phyloP scores from a whole-genome alignment of 768 basidiomycete species.

The Pulveroboletus ravenelii region DNA sequence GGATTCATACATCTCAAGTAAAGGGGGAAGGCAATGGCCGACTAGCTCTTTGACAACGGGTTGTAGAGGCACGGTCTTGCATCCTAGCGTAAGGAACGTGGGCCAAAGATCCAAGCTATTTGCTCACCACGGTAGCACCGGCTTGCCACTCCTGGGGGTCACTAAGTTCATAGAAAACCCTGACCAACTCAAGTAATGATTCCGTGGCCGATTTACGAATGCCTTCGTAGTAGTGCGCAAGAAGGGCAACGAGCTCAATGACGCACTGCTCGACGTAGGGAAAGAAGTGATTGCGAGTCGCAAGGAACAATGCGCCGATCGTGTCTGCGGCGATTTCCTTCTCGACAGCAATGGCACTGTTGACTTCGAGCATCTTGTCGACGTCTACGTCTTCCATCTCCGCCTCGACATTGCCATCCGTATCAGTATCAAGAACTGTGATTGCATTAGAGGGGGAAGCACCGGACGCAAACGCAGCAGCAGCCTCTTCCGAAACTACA shows the following conservation, averaged over 20 bases:
- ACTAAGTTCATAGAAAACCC: slow-evolving; percentile 87
- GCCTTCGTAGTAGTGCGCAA: slow-evolving; percentile 95
- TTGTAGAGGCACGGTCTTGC: slow-evolving; percentile 48
- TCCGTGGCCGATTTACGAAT: slow-evolving; percentile 92
- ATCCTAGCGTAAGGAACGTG: slow-evolving; percentile 6
- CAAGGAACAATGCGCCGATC: slow-evolving; percentile 83
- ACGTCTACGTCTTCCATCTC: slow-evolving; percentile 78
- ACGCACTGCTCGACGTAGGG: slow-evolving; percentile 84
- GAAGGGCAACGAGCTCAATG: slow-evolving; percentile 69
- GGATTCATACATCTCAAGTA: slow-evolving; percentile 85
- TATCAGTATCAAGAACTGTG: slow-evolving; percentile 50
- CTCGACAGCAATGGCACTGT: slow-evolving; percentile 95
- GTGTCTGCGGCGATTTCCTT: slow-evolving; percentile 99
- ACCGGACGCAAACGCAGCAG: slow-evolving; percentile 68
- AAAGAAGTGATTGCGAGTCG: slow-evolving; percentile 80
- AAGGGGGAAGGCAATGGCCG: slow-evolving; percentile 62
- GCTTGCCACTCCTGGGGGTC: slow-evolving; percentile 80
- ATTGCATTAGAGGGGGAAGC: slow-evolving; percentile 70
- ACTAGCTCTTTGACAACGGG: slow-evolving; percentile 75
- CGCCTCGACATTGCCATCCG: slow-evolving; percentile 51
- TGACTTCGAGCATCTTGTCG: slow-evolving; percentile 87
- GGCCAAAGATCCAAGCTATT: background rate
- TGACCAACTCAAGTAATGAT: slow-evolving; percentile 81
- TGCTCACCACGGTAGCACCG: slow-evolving; percentile 59
- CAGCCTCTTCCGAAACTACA: slow-evolving; percentile 47